These are phyloP conservation scores for Medakamo hakoo DNA, from an alignment of 139 green algal genomes.

Conservation along the genomic window DNA sequence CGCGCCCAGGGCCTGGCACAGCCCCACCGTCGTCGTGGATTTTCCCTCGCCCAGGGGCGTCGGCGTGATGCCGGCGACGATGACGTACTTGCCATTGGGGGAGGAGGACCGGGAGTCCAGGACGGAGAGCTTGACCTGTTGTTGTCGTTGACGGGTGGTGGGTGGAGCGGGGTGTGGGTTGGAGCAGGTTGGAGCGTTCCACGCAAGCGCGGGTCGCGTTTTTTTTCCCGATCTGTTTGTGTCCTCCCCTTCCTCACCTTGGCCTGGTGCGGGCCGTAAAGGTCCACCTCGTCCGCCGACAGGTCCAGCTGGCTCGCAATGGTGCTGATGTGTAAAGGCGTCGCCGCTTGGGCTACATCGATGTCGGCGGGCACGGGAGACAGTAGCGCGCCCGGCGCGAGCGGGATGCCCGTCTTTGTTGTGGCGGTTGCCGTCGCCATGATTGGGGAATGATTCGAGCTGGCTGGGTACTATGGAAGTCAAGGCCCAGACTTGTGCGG, in stretches of 20 bases:
- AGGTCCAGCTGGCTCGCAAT: conserved; percentile 66
- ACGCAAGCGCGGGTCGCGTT: no score
- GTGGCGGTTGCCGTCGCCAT: no score
- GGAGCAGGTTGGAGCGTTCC: no score
- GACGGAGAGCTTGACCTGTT: conserved; percentile 55
- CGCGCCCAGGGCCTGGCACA: conserved; percentile 90
- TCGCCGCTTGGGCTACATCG: conserved; percentile 69
- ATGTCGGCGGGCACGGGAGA: conserved; percentile 73
- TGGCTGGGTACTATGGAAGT: no score
- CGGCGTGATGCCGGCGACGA: conserved; percentile 93
- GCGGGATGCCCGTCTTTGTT: no score
- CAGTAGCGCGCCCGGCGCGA: no score
- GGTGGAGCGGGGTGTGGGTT: neutral
- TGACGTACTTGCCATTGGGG: conserved; percentile 69
- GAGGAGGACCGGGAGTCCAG: conserved; percentile 31
- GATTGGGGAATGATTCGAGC: no score
- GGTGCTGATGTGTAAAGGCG: conserved; percentile 46
- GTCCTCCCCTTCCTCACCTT: no score
- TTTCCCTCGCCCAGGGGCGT: conserved; percentile 92
- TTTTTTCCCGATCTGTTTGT: no score
- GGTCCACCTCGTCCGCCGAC: conserved; percentile 50
- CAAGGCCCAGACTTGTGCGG: no score
- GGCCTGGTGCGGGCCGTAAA: conserved; percentile 73
- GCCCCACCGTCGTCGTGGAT: conserved; percentile 89
- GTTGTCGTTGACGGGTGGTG: neutral